Percentiles rank a stretch among this genome's conserved stretches.
phyloP scores from a whole-genome alignment of 345 rosid genomes.

The Diplotaxis tenuifolia region DNA sequence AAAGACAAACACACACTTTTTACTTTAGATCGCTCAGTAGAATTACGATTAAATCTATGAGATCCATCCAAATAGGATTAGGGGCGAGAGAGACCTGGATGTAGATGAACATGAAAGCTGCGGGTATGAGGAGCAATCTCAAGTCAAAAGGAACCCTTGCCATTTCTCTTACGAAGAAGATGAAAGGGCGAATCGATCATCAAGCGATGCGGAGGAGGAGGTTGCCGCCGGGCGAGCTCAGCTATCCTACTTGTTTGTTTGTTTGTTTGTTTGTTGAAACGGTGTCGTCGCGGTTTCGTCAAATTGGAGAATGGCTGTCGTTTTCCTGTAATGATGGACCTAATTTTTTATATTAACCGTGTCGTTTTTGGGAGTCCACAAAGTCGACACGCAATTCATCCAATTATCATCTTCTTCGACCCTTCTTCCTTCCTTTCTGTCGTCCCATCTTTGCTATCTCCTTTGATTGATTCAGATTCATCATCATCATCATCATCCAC shows the following conservation, averaged over 20 bases:
- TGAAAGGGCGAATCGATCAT: background rate
- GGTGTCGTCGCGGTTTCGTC: background rate
- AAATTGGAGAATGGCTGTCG: background rate
- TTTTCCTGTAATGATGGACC: background rate
- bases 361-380: background rate
- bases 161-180: conserved; percentile 11
- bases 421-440: background rate
- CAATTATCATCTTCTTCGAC: conserved; percentile 1
- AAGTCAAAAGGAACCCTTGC: conserved; percentile 58
- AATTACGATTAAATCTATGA: background rate
- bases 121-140: conserved; percentile 73
- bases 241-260: background rate
- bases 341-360: background rate
- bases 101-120: conserved; percentile 69
- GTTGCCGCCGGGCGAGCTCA: background rate
- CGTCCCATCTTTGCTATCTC: background rate
- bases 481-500: background rate
- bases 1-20: background rate
- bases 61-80: background rate
- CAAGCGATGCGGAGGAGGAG: background rate
- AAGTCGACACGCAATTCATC: conserved; percentile 17
- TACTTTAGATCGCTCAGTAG: background rate
- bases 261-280: background rate
- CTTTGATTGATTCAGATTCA: background rate
- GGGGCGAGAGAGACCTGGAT: conserved; percentile 72